phyloP scores from a whole-genome alignment of 2,329 filamentous ascomycete species.

The Pyrenophora seminiperda region DNA sequence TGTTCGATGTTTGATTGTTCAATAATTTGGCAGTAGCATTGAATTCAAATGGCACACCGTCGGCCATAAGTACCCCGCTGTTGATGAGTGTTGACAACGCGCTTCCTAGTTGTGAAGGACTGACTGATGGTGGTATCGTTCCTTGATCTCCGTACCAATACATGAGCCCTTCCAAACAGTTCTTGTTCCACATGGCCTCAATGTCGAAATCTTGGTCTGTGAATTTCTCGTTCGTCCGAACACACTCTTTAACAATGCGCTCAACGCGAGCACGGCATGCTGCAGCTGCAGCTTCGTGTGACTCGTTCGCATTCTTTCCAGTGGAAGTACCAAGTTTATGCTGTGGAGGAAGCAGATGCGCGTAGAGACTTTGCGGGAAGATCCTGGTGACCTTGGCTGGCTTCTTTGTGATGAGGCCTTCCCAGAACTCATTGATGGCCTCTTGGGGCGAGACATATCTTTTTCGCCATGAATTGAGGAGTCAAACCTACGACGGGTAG shows the following conservation, averaged over 20 bases:
- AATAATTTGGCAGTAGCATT: slow-evolving; percentile 67
- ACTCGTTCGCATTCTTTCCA: slow-evolving; percentile 67
- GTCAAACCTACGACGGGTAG: too few species aligned
- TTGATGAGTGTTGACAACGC: slow-evolving; percentile 34
- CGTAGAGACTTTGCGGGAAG: slow-evolving; percentile 69
- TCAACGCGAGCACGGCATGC: slow-evolving; percentile 67
- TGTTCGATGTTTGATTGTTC: slow-evolving; percentile 26
- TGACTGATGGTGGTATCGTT: slow-evolving; percentile 43
- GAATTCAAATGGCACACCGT: slow-evolving; percentile 27
- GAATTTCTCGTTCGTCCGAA: slow-evolving; percentile 81
- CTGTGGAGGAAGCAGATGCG: slow-evolving; percentile 49
- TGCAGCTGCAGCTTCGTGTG: slow-evolving; percentile 72
- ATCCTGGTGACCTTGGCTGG: slow-evolving; percentile 73
- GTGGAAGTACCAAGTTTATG: slow-evolving; percentile 55
- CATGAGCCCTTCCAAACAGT: slow-evolving; percentile 40
- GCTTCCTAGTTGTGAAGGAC: slow-evolving; percentile 21
- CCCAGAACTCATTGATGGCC: slow-evolving; percentile 73
- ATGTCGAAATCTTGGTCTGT: slow-evolving; percentile 82
- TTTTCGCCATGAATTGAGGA: too few species aligned
- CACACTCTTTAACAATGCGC: slow-evolving; percentile 65
- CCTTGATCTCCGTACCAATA: slow-evolving; percentile 58
- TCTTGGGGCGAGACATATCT: slow-evolving; percentile 59
- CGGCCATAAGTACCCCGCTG: slow-evolving; percentile 26
- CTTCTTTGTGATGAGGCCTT: slow-evolving; percentile 68
- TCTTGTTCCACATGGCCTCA: slow-evolving; percentile 65